phyloP scores from a whole-genome alignment of 1,284 basidiomycete genomes.

The Hymenochaete sp. region DNA sequence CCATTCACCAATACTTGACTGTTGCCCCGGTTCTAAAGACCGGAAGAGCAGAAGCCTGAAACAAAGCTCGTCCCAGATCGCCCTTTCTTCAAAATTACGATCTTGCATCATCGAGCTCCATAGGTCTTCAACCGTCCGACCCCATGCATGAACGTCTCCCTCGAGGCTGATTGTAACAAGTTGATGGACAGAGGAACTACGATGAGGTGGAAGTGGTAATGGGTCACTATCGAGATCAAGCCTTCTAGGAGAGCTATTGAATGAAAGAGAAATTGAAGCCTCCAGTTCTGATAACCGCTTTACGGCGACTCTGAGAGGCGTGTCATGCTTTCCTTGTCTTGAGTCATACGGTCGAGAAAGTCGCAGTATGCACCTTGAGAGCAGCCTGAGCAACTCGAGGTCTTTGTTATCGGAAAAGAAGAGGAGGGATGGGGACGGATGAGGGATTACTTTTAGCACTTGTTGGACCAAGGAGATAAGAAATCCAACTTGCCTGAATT shows the following conservation, averaged over 20 bases:
- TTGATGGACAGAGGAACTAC: slow-evolving; percentile 34
- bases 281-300: too few species aligned
- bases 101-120: too few species aligned
- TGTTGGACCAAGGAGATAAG: background rate
- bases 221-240: slow-evolving; percentile 8
- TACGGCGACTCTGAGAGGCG: too few species aligned
- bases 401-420: too few species aligned
- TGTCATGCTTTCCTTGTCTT: too few species aligned
- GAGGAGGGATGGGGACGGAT: too few species aligned
- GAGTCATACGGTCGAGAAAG: too few species aligned
- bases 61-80: slow-evolving; percentile 45
- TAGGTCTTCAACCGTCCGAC: slow-evolving; percentile 42
- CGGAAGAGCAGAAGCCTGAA: slow-evolving; percentile 49
- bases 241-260: background rate
- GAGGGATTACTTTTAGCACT: too few species aligned
- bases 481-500: slow-evolving; percentile 21
- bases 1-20: slow-evolving; percentile 40
- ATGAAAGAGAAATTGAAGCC: background rate
- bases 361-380: too few species aligned
- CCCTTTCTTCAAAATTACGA: slow-evolving; percentile 41
- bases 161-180: slow-evolving; percentile 2
- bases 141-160: slow-evolving; percentile 35
- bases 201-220: slow-evolving; percentile 21
- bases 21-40: slow-evolving; percentile 31
- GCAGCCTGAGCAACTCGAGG: background rate